These are phyloP conservation scores for Parathielavia appendiculata DNA, from an alignment of 495 filamentous ascomycete species.

Conservation along the genomic window DNA sequence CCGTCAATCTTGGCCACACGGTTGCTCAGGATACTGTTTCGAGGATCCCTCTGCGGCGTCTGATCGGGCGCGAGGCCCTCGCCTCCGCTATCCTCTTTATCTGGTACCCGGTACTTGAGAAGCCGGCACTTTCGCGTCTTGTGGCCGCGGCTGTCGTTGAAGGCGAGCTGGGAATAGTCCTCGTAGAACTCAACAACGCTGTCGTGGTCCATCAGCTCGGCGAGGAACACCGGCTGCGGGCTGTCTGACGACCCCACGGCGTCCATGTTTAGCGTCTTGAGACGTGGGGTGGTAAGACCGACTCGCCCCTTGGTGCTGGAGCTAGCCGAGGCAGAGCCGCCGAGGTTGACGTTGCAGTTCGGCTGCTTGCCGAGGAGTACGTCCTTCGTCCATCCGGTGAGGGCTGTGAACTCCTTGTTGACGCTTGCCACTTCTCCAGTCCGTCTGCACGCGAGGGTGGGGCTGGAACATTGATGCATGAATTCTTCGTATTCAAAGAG, in stretches of 20 bases:
- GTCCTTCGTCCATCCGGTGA: conserved; percentile 92
- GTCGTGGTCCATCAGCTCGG: conserved; percentile 89
- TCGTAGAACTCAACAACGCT: conserved; percentile 93
- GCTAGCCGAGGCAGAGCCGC: conserved; percentile 32
- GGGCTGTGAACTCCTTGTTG: conserved; percentile 87
- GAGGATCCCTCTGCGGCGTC: conserved; percentile 38
- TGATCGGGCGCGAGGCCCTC: conserved; percentile 29
- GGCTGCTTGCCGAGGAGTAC: conserved; percentile 81
- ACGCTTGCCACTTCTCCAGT: conserved; percentile 90
- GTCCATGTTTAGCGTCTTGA: conserved; percentile 38
- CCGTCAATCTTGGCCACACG: conserved; percentile 61
- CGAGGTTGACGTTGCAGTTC: conserved; percentile 83
- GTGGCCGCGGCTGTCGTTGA: conserved; percentile 77
- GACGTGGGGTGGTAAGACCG: conserved; percentile 42
- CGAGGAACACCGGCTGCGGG: conserved; percentile 78
- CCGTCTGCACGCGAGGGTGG: conserved; percentile 83
- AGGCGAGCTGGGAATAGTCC: conserved; percentile 86
- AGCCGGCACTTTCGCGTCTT: conserved; percentile 80
- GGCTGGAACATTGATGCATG: conserved; percentile 78
- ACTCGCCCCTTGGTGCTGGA: conserved; percentile 32
- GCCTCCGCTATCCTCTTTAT: conserved; percentile 27
- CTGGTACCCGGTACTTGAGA: conserved; percentile 80
- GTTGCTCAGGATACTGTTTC: conserved; percentile 47
- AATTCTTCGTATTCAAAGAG: conserved; percentile 90
- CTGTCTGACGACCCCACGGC: conserved; percentile 23